These are phyloP conservation scores for Phyllosticta ampelicida DNA, from an alignment of 2,329 filamentous ascomycete genomes.

Conservation along the genomic window DNA sequence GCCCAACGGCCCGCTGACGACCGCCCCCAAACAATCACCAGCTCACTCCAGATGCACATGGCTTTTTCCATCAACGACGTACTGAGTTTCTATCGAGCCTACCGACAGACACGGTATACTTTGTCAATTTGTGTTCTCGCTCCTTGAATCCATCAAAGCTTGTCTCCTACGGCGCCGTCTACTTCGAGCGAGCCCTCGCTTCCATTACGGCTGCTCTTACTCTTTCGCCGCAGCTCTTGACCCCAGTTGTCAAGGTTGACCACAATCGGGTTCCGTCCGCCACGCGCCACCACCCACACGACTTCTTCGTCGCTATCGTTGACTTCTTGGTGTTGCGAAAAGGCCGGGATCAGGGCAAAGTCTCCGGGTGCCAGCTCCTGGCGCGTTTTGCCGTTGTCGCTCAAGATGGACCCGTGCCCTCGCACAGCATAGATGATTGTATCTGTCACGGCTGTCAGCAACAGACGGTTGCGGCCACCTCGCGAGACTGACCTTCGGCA, in stretches of 20 bases:
- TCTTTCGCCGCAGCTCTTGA: constrained; percentile 7
- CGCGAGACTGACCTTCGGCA: constrained; percentile 46
- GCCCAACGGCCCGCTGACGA: not conserved
- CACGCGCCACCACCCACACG: constrained; percentile 55
- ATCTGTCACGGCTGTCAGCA: constrained; percentile 34
- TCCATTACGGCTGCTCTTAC: not conserved
- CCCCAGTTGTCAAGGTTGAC: constrained; percentile 55
- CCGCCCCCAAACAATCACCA: not conserved
- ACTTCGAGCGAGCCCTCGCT: not conserved
- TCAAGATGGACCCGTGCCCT: constrained; percentile 51
- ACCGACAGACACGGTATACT: too few species aligned
- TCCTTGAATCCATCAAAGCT: not conserved
- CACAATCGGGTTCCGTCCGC: constrained; percentile 49
- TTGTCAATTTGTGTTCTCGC: not conserved
- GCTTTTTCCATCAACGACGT: not conserved
- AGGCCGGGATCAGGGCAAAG: constrained; percentile 60
- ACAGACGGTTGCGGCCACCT: not conserved
- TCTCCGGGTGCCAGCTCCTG: constrained; percentile 52
- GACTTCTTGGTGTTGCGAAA: constrained; percentile 58
- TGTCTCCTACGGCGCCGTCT: not conserved
- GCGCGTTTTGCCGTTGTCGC: constrained; percentile 44
- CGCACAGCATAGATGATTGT: constrained; percentile 57
- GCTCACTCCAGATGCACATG: not conserved
- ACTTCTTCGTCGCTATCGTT: constrained; percentile 55
- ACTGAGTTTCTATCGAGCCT: not conserved